Evolutionary conservation across 345 rosid species (phyloP).

Genomic region (Linum tenue): DNA sequence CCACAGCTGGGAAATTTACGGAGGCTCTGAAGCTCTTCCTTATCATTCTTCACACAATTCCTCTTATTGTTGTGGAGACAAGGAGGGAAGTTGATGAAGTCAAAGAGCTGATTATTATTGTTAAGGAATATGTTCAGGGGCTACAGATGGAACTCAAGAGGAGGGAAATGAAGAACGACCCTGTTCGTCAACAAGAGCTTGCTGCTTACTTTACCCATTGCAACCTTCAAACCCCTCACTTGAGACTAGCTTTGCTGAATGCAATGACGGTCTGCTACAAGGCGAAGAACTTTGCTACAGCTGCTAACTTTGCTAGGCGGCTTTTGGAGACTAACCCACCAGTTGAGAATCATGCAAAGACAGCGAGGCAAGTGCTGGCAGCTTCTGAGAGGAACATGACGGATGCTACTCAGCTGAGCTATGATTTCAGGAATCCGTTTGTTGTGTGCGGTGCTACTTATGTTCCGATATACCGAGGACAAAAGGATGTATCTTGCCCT

Average conservation of each 20-base stretch:
- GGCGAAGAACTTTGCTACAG: slow-evolving; percentile 69
- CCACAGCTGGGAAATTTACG: slow-evolving; percentile 59
- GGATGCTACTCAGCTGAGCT: slow-evolving; percentile 58
- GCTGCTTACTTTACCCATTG: slow-evolving; percentile 98
- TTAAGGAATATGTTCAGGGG: slow-evolving; percentile 81
- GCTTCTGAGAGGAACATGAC: slow-evolving; percentile 76
- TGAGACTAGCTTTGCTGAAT: slow-evolving; percentile 61
- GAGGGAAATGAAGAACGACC: slow-evolving; percentile 65
- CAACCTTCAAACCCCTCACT: slow-evolving; percentile 76
- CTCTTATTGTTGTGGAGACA: slow-evolving; percentile 78
- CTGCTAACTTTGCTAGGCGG: slow-evolving; percentile 74
- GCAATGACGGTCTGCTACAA: slow-evolving; percentile 80
- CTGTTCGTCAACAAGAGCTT: slow-evolving; percentile 80
- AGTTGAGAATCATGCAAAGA: slow-evolving; percentile 60
- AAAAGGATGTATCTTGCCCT: slow-evolving; percentile 78
- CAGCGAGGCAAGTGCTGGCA: slow-evolving; percentile 68
- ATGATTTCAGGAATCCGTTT: slow-evolving; percentile 90
- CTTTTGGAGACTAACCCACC: slow-evolving; percentile 76
- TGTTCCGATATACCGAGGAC: slow-evolving; percentile 86
- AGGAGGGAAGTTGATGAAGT: slow-evolving; percentile 98
- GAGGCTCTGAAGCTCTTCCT: slow-evolving; percentile 76
- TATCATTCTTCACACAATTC: slow-evolving; percentile 85
- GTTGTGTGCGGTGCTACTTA: slow-evolving; percentile 85
- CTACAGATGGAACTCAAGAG: slow-evolving; percentile 77
- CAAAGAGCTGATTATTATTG: slow-evolving; percentile 60